Evolutionary conservation across 148 eudicot genomes (phyloP), one percentile per base, ranked within the genome.

Genomic region (Spergularia marina): DNA sequence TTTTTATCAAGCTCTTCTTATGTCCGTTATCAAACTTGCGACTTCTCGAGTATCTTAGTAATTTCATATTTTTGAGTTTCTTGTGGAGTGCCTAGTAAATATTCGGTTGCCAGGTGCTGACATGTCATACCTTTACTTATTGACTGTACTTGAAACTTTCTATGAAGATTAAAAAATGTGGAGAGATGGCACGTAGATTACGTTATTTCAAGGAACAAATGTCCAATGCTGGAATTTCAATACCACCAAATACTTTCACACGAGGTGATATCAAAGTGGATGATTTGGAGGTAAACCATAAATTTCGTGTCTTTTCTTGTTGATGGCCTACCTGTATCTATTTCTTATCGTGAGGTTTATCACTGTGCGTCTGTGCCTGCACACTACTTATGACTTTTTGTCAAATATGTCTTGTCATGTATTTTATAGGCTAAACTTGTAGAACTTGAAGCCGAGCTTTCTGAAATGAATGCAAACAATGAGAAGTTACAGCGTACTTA

Each of bases 121-220:
- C 20, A 20, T 5, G 7, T 64, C 49, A 65, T 40, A 65, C 49
- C 49, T 73, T 47, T 25, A 61, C 61, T 49, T 21, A 7, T 47
- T 77, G 40, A 49, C 49, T 65, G 12, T 80, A 36, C 56, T 36
- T 64, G 1, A 7, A 10, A 74, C 65, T 59, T 73, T 20, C 72
- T 76, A 10, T 85, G 73, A 77, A 94, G 98, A 89, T 94, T 53
- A 94, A 94, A 92, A 90, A 91, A 87, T 83, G 87, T 79, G 97
- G 87, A 77, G 98, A 94, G 83, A 90, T 94, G 97, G 96, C 96
- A 16, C 93, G 98, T 68, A 92, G 89, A 71, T 79, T 92, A 70
- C 84, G 94, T 51, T 87, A 86, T 78, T 86, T 94, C 74, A 89
- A 74, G 83, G 93, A 94, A 44, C 96, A 94, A 72, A 92, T 90